phyloP scores from a whole-genome alignment of 768 basidiomycete species.

The Amyloporia xantha region DNA sequence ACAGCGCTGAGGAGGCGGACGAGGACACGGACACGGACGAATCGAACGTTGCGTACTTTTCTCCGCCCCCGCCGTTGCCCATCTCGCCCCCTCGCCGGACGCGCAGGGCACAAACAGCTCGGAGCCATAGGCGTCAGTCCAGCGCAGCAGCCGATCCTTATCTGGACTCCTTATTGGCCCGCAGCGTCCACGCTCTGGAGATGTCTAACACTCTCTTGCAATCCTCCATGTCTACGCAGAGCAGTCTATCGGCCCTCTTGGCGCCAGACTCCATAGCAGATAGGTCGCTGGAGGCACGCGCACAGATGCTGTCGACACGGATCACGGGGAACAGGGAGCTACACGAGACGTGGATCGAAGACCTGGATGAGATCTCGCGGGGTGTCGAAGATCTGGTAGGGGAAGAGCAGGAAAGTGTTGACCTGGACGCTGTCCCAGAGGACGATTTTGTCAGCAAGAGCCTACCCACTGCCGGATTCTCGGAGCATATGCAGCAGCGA shows the following conservation, averaged over 20 bases:
- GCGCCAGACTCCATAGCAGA: slow-evolving; percentile 41
- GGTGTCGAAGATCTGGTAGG: slow-evolving; percentile 56
- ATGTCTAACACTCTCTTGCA: slow-evolving; percentile 78
- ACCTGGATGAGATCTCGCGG: slow-evolving; percentile 57
- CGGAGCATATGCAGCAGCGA: slow-evolving; percentile 13
- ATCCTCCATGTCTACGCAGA: slow-evolving; percentile 67
- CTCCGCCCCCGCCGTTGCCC: slow-evolving; percentile 25
- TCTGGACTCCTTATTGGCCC: slow-evolving; percentile 71
- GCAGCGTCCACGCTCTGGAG: slow-evolving; percentile 80
- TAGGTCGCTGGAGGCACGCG: slow-evolving; percentile 38
- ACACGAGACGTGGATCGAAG: slow-evolving; percentile 57
- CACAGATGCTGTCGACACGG: slow-evolving; percentile 44
- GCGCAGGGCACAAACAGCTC: slow-evolving; percentile 16
- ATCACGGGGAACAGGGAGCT: slow-evolving; percentile 39
- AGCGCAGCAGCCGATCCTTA: slow-evolving; percentile 40
- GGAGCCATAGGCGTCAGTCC: slow-evolving; percentile 18
- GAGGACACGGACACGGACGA: slow-evolving; percentile 50
- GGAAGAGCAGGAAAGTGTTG: slow-evolving; percentile 6
- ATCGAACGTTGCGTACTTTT: slow-evolving; percentile 18
- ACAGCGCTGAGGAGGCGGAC: slow-evolving; percentile 74
- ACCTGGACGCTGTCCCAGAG: slow-evolving; percentile 1
- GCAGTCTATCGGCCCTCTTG: slow-evolving; percentile 44
- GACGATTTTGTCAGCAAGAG: slow-evolving; percentile 22
- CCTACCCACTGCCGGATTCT: slow-evolving; percentile 20
- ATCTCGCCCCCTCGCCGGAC: slow-evolving; percentile 30